These are phyloP conservation scores for Centella asiatica DNA, from an alignment of 129 eudicot genomes.

Conservation along the genomic window DNA sequence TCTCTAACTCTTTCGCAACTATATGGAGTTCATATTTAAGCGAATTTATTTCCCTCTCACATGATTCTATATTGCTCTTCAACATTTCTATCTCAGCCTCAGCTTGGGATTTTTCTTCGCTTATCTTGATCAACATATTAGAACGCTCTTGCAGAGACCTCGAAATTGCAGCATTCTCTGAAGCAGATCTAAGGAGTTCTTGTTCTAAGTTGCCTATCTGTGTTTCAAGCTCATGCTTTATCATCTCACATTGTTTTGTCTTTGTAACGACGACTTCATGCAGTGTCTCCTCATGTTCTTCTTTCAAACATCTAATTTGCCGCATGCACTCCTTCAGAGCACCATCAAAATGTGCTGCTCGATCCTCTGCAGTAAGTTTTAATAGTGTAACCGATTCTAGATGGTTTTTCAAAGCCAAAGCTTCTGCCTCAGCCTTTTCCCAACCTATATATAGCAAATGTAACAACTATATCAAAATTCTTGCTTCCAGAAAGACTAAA, in stretches of 20 bases:
- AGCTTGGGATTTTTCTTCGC: slow-evolving; percentile 50
- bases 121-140: slow-evolving; percentile 42
- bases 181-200: slow-evolving; percentile 38
- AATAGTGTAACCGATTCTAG: slow-evolving; percentile 68
- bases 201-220: slow-evolving; percentile 40
- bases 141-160: slow-evolving; percentile 59
- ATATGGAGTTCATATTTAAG: slow-evolving; percentile 50
- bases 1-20: slow-evolving; percentile 45
- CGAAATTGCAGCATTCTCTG: slow-evolving; percentile 49
- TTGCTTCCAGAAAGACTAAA: neutral
- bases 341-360: slow-evolving; percentile 56
- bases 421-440: slow-evolving; percentile 98
- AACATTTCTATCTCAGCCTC: slow-evolving; percentile 40
- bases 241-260: slow-evolving; percentile 38
- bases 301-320: slow-evolving; percentile 47
- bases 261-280: slow-evolving; percentile 36
- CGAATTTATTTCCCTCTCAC: slow-evolving; percentile 50
- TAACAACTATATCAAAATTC: neutral
- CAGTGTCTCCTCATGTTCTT: slow-evolving; percentile 43
- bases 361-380: slow-evolving; percentile 55
- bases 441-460: slow-evolving; percentile 57
- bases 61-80: slow-evolving; percentile 40
- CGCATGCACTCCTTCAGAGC: slow-evolving; percentile 64
- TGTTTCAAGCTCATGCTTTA: slow-evolving; percentile 43
- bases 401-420: slow-evolving; percentile 71